Evolutionary conservation across 2,329 filamentous ascomycete species (phyloP).

Genomic region (Talaromyces atroroseus): DNA sequence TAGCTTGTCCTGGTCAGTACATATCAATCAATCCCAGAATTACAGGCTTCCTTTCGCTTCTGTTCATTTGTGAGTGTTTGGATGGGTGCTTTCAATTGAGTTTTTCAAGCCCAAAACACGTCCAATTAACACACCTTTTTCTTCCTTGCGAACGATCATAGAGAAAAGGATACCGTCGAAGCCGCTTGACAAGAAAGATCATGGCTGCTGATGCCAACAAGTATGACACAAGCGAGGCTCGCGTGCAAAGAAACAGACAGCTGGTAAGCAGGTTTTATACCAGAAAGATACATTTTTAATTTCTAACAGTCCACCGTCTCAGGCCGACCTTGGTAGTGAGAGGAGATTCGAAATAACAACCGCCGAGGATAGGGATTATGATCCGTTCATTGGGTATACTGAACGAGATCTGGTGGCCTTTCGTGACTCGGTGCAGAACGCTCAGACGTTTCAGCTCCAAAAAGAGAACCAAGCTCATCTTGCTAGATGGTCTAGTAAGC

Average conservation of each 20-base stretch:
- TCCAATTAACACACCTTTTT: not conserved
- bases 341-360: slow-evolving; percentile 35
- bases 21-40: no score
- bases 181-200: not conserved
- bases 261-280: not conserved
- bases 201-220: not conserved
- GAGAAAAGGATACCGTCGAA: not conserved
- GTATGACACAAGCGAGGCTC: no score
- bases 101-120: no score
- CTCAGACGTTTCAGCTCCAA: not conserved
- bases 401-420: slow-evolving; percentile 23
- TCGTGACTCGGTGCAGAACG: slow-evolving; percentile 1
- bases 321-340: slow-evolving; percentile 35
- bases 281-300: not conserved
- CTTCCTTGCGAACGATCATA: not conserved
- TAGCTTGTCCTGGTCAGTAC: no score
- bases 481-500: slow-evolving; percentile 32
- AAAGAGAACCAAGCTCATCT: slow-evolving; percentile 22
- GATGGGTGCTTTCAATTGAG: no score
- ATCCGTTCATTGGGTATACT: slow-evolving; percentile 10
- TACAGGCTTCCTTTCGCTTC: no score
- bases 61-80: no score
- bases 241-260: not conserved
- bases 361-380: slow-evolving; percentile 22
- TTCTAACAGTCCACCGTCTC: not conserved